phyloP scores from a whole-genome alignment of 257 asterid genomes.

The Salvia rosmarinus region DNA sequence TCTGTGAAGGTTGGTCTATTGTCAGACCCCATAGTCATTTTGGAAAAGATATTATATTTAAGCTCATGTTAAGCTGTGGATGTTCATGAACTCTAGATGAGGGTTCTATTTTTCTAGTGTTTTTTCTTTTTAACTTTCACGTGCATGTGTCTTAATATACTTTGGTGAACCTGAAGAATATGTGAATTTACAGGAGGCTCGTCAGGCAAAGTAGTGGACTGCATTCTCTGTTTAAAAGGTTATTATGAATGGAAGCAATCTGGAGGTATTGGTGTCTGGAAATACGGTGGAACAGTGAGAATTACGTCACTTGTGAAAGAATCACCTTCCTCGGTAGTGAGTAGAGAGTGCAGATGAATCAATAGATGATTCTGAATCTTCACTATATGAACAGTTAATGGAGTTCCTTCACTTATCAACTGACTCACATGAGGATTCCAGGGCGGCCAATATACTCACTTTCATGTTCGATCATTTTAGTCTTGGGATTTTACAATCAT shows the following conservation, averaged over 20 bases:
- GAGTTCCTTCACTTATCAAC: constrained; percentile 68
- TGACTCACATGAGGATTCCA: constrained; percentile 63
- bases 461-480: constrained; percentile 73
- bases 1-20: background rate
- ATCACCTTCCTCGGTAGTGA: constrained; percentile 61
- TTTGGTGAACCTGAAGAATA: constrained; percentile 23
- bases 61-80: background rate
- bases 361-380: constrained; percentile 76
- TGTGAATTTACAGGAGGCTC: constrained; percentile 69
- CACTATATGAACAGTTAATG: constrained; percentile 70
- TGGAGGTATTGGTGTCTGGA: constrained; percentile 93
- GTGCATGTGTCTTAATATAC: constrained; percentile 3
- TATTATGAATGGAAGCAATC: constrained; percentile 85
- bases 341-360: constrained; percentile 80
- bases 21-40: constrained; percentile 8
- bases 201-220: constrained; percentile 88
- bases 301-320: constrained; percentile 71
- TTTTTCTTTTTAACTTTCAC: background rate
- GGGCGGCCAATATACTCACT: constrained; percentile 62
- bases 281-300: constrained; percentile 83
- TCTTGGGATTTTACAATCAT: constrained; percentile 70
- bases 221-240: constrained; percentile 89
- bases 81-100: background rate
- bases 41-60: background rate
- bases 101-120: background rate